These are phyloP conservation scores for Kodamaea ohmeri DNA, from an alignment of 1,139 yeast genomes.

Conservation along the genomic window DNA sequence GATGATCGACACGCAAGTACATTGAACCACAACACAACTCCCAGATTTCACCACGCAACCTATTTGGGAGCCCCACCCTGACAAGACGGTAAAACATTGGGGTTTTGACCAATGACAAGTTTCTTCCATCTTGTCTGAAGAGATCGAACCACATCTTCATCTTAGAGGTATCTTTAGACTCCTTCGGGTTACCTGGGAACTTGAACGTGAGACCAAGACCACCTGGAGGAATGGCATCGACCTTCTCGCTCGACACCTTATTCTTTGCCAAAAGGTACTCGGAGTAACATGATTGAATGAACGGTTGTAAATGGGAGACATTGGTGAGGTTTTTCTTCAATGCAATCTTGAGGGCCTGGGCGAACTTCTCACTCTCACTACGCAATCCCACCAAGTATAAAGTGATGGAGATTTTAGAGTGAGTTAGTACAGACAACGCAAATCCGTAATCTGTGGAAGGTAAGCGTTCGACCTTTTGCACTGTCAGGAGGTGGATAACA, in stretches of 20 bases:
- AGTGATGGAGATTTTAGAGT: slow-evolving; percentile 61
- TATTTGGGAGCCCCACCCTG: slow-evolving; percentile 88
- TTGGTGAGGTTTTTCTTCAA: slow-evolving; percentile 63
- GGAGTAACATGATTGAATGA: slow-evolving; percentile 74
- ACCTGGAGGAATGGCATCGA: slow-evolving; percentile 64
- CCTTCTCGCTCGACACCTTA: slow-evolving; percentile 42
- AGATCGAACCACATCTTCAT: slow-evolving; percentile 93
- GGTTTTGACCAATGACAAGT: slow-evolving; percentile 69
- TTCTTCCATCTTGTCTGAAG: slow-evolving; percentile 79
- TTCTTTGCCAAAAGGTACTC: slow-evolving; percentile 75
- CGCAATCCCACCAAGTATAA: slow-evolving; percentile 77
- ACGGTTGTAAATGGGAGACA: slow-evolving; percentile 61
- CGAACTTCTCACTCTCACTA: slow-evolving; percentile 78
- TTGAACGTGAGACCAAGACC: slow-evolving; percentile 82
- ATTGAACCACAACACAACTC: slow-evolving; percentile 87
- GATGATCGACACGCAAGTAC: slow-evolving; percentile 64
- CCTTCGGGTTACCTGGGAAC: slow-evolving; percentile 86
- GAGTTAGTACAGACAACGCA: slow-evolving; percentile 69
- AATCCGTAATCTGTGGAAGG: slow-evolving; percentile 77
- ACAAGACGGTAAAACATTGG: slow-evolving; percentile 78
- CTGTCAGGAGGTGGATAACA: slow-evolving; percentile 69
- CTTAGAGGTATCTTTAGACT: slow-evolving; percentile 76
- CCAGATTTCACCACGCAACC: slow-evolving; percentile 95
- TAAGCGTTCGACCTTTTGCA: slow-evolving; percentile 82
- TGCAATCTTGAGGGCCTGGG: slow-evolving; percentile 59